Base-by-base conservation (phyloP, 805 yeast genomes). In the Nadsonia fulvescens region DNA sequence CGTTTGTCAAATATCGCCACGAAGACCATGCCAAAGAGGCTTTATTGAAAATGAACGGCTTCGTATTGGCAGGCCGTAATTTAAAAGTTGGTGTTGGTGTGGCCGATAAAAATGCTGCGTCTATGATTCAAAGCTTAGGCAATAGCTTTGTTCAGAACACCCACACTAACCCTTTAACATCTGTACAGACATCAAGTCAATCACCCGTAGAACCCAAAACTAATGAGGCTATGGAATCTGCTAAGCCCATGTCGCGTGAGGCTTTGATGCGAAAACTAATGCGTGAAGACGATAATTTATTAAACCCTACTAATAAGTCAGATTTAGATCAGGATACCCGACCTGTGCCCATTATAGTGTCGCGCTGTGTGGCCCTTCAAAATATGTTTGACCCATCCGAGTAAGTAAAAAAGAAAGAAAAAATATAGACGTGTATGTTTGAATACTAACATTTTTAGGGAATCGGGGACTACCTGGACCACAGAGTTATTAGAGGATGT, bases 1-100 rank as follows among this genome's bases (percentile, higher is more conserved):
- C 81, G 1, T 79, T 79, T 42, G 60, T 79, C 9, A 71, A 73
- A 49, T 81, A 35, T 17, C 22, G 16, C 12, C 17, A 27, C 11
- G 25, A 24, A 6, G 21, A 27, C 13, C 25, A 27, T 11, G 47
- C 47, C n/a, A 33, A 35, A 19, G 30, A 28, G 11, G 48, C 47
- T 6, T 26, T 43, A 14, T 38, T 33, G 22, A 37, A 37, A 24
- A 43, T 42, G 40, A 42, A 42, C 24, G 47, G 47, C 7, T 42
- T 42, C 26, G 43, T 36, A 29, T 23, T 42, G 18, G 47, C 46
- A 12, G 45, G 45, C 6, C 42, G 47, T 7, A 38, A 37, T n/a
- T 29, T 42, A 16, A 25, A 44, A 19, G 49, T 42, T 14, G 44
- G 47, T 6, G 35, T 36, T 15, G 45, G 29, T 8, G 15, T 21